These are phyloP conservation scores for Trypanosoma mega DNA, from an alignment of 208 protist genomes.

Conservation along the genomic window DNA sequence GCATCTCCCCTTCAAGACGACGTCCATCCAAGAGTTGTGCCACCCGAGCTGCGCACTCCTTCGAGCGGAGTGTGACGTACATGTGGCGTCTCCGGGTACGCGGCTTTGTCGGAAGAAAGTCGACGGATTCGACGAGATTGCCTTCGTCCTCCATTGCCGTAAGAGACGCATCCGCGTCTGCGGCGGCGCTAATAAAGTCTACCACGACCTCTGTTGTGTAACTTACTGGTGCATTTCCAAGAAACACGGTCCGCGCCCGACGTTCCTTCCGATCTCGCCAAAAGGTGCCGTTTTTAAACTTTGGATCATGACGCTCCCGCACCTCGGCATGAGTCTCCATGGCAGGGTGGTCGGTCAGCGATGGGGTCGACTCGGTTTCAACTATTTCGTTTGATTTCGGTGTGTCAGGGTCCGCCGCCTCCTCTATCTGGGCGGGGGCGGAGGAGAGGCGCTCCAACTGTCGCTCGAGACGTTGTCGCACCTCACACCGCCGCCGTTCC, in stretches of 20 bases:
- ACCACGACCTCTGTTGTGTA: conserved; percentile 53
- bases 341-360: too few relatives aligned
- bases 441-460: conserved; percentile 52
- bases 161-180: not conserved
- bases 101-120: conserved; percentile 62
- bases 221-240: conserved; percentile 68
- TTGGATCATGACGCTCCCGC: conserved; percentile 71
- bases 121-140: conserved; percentile 60
- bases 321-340: not conserved
- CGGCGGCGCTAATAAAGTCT: conserved; percentile 64
- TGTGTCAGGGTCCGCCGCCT: conserved; percentile 10
- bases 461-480: conserved; percentile 50
- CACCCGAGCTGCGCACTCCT: conserved; percentile 46
- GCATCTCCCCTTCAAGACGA: conserved; percentile 36
- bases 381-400: not conserved
- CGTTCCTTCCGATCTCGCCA: conserved; percentile 81
- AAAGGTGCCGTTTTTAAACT: conserved; percentile 83
- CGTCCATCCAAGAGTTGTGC: conserved; percentile 54
- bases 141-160: conserved; percentile 10
- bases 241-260: conserved; percentile 74
- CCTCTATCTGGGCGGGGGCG: not conserved
- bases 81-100: conserved; percentile 63
- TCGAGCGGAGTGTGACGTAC: conserved; percentile 71
- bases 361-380: too few relatives aligned
- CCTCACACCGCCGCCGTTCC: conserved; percentile 54